Evolutionary conservation across 1,139 yeast species (phyloP).

Genomic region (Maudiozyma humilis): DNA sequence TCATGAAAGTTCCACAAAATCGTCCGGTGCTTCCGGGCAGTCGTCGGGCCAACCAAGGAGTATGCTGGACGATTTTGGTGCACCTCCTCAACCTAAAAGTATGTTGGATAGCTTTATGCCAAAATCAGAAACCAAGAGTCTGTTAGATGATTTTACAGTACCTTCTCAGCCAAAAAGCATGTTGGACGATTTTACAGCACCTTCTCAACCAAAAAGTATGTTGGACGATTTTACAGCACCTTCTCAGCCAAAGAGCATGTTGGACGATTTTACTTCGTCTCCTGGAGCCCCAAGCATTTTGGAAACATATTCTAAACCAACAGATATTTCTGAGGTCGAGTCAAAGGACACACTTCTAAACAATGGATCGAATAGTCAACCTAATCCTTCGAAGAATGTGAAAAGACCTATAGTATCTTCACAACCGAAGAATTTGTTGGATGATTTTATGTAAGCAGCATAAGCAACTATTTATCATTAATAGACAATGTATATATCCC

Average conservation of each 20-base stretch:
- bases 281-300: too few species aligned
- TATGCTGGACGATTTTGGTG: slow-evolving; percentile 6
- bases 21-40: not conserved
- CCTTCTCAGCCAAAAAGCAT: not conserved
- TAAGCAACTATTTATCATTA: not conserved
- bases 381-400: not conserved
- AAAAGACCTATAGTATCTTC: not conserved
- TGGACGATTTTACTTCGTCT: slow-evolving; percentile 8
- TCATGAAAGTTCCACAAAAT: not conserved
- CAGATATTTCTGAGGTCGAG: too few species aligned
- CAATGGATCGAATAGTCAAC: not conserved
- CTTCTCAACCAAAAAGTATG: slow-evolving; percentile 5
- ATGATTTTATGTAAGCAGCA: slow-evolving; percentile 24
- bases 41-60: slow-evolving; percentile 4
- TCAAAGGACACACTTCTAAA: too few species aligned
- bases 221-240: slow-evolving; percentile 9
- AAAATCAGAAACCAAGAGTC: too few species aligned
- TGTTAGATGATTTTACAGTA: slow-evolving; percentile 1
- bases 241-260: slow-evolving; percentile 3
- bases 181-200: not conserved
- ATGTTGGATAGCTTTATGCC: slow-evolving; percentile 10
- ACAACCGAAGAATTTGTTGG: slow-evolving; percentile 22
- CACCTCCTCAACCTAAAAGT: slow-evolving; percentile 5
- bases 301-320: too few species aligned
- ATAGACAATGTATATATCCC: not conserved